Evolutionary conservation across 176 grass and related monocot genomes (phyloP), one percentile per base, ranked within the genome.

Genomic region (Triticum urartu): DNA sequence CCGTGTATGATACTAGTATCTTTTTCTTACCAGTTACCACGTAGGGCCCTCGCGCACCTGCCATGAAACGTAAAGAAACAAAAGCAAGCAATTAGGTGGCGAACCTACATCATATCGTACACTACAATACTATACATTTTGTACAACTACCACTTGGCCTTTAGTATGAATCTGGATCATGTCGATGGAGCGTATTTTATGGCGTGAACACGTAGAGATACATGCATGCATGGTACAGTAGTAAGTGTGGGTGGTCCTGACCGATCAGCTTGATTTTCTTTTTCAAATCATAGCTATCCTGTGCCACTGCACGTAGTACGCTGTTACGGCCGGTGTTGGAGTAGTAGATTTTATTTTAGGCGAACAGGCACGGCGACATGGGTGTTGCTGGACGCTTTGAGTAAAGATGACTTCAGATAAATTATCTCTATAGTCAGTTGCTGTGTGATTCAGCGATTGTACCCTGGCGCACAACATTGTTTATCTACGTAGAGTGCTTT

Each of bases 51-150:
- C 88, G 1, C 68, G 8, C 1, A 3, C 4, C 34, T 69, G 86
- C 64, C 39, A 67, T 34, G 80, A 71, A 78, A 78, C 68, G 65
- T 81, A 81, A 86, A 86, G 28, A 69, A 70, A 77, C 69, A 77
- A 78, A 86, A 86, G 38, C 1, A 13, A 12, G 68, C 68, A 39
- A 35, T 62, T 78, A 48, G 28, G 72, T 84, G 75, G 54, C 39
- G 17, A 64, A 40, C 30, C 28, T 50, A 87, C 74, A 39, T 22
- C 21, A 62, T 52, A 85, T 30, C 12, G 11, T 73, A 73, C 35
- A 20, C 66, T 34, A 21, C 11, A 2, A 54, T 21, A 38, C 18
- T 33, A 21, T 35, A 50, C 52, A 56, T 56, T 56, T 20, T 56
- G 52, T 56, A 56, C 52, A 0, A 68, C 65, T 47, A 30, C 11